Percentiles rank a stretch among this genome's conserved stretches.
Evolutionary conservation across 208 protist species (phyloP).

Genomic region (Kentomonas sorsogonicus): DNA sequence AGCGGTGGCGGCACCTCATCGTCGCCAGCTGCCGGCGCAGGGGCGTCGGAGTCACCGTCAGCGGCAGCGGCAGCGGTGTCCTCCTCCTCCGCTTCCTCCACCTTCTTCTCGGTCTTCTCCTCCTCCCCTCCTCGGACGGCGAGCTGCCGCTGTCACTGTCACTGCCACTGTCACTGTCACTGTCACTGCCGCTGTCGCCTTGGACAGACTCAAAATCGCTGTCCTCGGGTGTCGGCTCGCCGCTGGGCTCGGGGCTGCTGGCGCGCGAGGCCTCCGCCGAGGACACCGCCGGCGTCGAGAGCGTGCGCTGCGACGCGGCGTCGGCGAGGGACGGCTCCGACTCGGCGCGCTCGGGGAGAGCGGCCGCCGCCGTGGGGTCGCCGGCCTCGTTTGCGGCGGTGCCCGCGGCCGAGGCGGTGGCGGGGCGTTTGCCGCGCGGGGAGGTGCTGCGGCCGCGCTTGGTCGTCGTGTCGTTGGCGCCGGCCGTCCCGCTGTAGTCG

Average conservation of each 20-base stretch:
- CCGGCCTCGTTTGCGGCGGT: neutral
- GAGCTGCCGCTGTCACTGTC: too few species aligned
- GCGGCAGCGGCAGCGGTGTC: neutral
- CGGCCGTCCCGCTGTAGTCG: neutral
- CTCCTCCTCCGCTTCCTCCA: neutral
- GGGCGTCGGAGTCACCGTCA: neutral
- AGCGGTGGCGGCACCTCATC: neutral
- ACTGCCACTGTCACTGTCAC: too few species aligned
- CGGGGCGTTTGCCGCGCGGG: neutral
- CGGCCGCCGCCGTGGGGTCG: neutral
- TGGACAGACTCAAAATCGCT: too few species aligned
- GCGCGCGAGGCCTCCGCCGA: too few species aligned
- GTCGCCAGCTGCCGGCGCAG: neutral
- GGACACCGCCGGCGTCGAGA: too few species aligned
- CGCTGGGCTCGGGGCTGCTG: too few species aligned
- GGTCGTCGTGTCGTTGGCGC: neutral
- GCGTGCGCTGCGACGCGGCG: too few species aligned
- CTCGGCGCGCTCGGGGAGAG: too few species aligned
- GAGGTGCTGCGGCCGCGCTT: neutral
- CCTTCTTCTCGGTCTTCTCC: neutral
- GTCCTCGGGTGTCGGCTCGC: too few species aligned
- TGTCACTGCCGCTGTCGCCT: too few species aligned
- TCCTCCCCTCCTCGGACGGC: neutral
- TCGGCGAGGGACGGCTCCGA: too few species aligned
- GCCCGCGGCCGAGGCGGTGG: neutral